Base-by-base conservation (phyloP, 768 basidiomycete genomes). In the Nidula microcarpa region DNA sequence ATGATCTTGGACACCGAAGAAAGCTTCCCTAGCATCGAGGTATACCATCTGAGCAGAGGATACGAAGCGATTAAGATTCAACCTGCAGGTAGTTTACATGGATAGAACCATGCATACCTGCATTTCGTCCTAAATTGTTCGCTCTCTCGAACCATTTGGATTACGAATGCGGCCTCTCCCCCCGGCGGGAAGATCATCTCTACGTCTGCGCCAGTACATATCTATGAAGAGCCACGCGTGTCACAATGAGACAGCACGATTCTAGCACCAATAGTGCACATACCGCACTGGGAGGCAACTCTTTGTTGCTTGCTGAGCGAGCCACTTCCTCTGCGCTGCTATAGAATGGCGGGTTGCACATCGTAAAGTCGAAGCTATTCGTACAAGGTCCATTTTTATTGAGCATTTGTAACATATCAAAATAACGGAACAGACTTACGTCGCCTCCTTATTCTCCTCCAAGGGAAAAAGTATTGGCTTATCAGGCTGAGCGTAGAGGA, bases 291-390 rank as follows among this genome's bases (percentile, higher is more conserved):
- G 96, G 89, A 5, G 70, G 72, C 11, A 74, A 65, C 46, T 81
- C 81, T 60, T 98, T 98, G 5, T 71, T 69, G 16, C 77, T 77
- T 0, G 84, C 80, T 1, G 84, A 85, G 2, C 67, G 62, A 0
- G 61, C 57, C 6, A 94, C 78, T 53, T 98, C 96, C 33, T 85
- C 81, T 0, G 66, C 62, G 53, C 85, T 89, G n/a, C 74, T 65
- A 63, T 97, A 98, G 68, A 99, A 99, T 0, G 96, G 96, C 0
- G 96, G 96, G 66, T 98, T 99, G 70, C 95, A 98, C 85, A 98
- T 92, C 0, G 86, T 84, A 58, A 96, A 93, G 53, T 88, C 82
- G 60, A 85, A 83, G 3, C 81, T 84, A 50, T 9, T 23, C 3
- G 3, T 23, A 23, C 23, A 8, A 6, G 3, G 13, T n/a, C 2